Percentiles rank a stretch among this genome's conserved stretches.
These are phyloP conservation scores for Kandelia obovata DNA, from an alignment of 345 rosid genomes.

Conservation along the genomic window DNA sequence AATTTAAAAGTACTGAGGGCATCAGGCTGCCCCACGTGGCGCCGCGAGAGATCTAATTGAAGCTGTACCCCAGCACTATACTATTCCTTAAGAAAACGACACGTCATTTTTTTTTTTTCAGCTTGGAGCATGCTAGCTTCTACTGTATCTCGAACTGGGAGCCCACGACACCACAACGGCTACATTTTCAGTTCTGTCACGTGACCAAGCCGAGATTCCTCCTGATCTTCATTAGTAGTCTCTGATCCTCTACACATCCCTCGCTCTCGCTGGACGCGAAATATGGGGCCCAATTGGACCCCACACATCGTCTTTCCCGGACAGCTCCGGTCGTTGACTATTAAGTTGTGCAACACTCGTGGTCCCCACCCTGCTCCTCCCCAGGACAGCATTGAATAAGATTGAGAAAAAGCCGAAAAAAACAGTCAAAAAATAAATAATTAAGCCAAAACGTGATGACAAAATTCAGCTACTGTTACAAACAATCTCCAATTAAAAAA, in stretches of 20 bases:
- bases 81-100: conserved; percentile 13
- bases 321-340: conserved; percentile 30
- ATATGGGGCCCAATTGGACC: conserved; percentile 13
- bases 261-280: conserved; percentile 34
- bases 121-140: conserved; percentile 21
- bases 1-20: neutral
- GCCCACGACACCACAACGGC: conserved; percentile 40
- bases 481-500: neutral
- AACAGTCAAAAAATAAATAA: neutral
- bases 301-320: conserved; percentile 13
- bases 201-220: conserved; percentile 24
- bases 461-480: conserved; percentile 6
- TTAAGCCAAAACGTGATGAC: neutral
- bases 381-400: conserved; percentile 20
- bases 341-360: neutral
- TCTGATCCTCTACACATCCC: neutral
- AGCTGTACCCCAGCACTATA: neutral
- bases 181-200: conserved; percentile 36
- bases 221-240: no score
- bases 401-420: neutral
- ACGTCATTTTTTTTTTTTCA: neutral
- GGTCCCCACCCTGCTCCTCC: conserved; percentile 7
- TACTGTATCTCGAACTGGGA: conserved; percentile 12
- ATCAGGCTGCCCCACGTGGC: conserved; percentile 28
- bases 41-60: neutral